Evolutionary conservation across 805 yeast species (phyloP).

Genomic region (Suhomyces sp.): DNA sequence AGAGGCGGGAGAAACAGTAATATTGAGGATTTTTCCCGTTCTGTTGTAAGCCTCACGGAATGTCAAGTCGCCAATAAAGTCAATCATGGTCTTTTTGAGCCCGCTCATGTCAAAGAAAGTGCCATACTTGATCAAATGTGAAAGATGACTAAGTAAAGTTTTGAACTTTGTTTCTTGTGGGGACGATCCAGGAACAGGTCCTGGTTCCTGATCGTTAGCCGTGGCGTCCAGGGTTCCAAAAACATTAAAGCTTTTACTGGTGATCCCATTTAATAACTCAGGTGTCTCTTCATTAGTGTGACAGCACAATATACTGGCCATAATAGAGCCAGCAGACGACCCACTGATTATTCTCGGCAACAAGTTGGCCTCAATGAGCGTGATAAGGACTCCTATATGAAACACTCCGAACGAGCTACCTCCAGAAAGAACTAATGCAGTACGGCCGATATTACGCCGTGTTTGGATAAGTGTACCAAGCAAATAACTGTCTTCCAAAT

Average conservation of each 20-base stretch:
- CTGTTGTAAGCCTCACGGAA: slow-evolving; percentile 93
- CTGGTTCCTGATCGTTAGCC: not conserved
- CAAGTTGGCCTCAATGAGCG: slow-evolving; percentile 67
- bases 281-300: slow-evolving; percentile 70
- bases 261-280: slow-evolving; percentile 56
- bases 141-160: slow-evolving; percentile 38
- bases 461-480: slow-evolving; percentile 83
- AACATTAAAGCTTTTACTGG: slow-evolving; percentile 52
- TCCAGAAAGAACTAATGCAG: slow-evolving; percentile 92
- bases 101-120: slow-evolving; percentile 82
- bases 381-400: slow-evolving; percentile 87
- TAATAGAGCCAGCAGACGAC: slow-evolving; percentile 92
- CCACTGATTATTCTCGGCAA: slow-evolving; percentile 90
- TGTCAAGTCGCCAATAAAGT: slow-evolving; percentile 82
- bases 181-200: not conserved
- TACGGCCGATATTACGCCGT: slow-evolving; percentile 86
- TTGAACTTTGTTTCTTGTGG: slow-evolving; percentile 45
- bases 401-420: slow-evolving; percentile 93
- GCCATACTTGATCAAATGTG: slow-evolving; percentile 73
- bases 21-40: slow-evolving; percentile 88
- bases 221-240: slow-evolving; percentile 33
- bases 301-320: slow-evolving; percentile 84
- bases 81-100: slow-evolving; percentile 68
- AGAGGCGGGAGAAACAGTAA: slow-evolving; percentile 90
- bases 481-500: slow-evolving; percentile 64